Conservation (phyloP, 306 rosid genomes). For the Prunus armeniaca region DNA sequence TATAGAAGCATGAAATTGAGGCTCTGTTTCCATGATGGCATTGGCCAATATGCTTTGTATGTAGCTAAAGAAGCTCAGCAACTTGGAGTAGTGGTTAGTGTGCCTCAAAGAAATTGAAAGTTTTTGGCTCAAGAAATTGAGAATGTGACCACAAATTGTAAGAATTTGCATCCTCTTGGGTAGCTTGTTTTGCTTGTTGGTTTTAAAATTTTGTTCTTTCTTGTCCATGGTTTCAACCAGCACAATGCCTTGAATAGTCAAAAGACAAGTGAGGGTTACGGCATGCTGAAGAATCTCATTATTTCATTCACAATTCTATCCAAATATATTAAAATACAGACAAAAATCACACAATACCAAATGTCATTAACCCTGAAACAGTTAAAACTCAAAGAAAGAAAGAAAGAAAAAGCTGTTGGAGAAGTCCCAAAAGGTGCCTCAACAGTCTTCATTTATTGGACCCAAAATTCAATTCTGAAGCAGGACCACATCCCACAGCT, state of each 20-base stretch:
- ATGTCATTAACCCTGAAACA: background rate
- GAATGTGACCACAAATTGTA: background rate
- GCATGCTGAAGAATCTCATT: background rate
- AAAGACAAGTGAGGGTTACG: background rate
- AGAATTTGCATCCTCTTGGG: background rate
- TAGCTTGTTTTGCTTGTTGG: too few species aligned
- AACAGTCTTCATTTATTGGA: slow-evolving; percentile 16
- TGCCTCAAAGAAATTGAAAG: background rate
- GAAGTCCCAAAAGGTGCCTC: slow-evolving; percentile 20
- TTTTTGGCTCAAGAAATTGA: background rate
- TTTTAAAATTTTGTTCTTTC: background rate
- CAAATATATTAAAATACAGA: background rate
- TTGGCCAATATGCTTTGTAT: too few species aligned
- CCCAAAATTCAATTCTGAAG: slow-evolving; percentile 29
- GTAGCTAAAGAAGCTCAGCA: too few species aligned
- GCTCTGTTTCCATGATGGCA: too few species aligned
- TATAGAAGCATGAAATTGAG: background rate
- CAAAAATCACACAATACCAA: background rate
- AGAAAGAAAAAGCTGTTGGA: slow-evolving; percentile 10
- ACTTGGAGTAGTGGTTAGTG: too few species aligned
- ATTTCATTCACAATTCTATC: background rate
- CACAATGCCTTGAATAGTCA: background rate
- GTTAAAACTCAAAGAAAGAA: background rate
- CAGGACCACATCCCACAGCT: slow-evolving; percentile 35
- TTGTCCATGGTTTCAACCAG: background rate